Evolutionary conservation across 441 rosid species (phyloP).

Genomic region (Adansonia rubrostipa): DNA sequence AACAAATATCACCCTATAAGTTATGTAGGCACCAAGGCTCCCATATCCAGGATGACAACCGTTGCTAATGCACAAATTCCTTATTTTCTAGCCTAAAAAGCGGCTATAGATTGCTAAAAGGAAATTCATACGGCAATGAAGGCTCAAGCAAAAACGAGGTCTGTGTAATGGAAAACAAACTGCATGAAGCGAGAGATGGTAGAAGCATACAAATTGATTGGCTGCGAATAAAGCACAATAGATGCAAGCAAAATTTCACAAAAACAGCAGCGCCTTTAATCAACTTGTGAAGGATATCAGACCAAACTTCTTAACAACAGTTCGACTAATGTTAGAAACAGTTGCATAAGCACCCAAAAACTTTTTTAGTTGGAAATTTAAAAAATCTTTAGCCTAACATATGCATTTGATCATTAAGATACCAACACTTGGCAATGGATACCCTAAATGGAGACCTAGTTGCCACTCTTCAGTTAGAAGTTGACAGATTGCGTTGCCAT

Average conservation of each 20-base stretch:
- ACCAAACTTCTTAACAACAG: background rate
- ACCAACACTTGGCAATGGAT: background rate
- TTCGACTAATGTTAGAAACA: background rate
- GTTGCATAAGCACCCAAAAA: background rate
- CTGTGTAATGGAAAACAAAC: background rate
- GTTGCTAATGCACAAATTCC: background rate
- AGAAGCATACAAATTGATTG: background rate
- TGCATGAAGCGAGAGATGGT: background rate
- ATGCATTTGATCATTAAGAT: background rate
- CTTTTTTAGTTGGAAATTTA: background rate
- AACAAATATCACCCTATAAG: too few relatives aligned
- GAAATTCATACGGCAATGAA: background rate
- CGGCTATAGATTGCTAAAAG: background rate
- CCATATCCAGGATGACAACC: background rate
- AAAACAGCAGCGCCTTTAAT: conserved; percentile 1
- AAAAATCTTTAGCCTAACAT: conserved; percentile 5
- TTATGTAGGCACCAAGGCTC: background rate
- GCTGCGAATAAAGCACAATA: background rate
- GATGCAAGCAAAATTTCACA: background rate
- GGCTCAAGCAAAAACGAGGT: background rate
- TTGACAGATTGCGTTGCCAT: background rate
- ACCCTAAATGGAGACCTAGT: too few relatives aligned
- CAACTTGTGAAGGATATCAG: background rate
- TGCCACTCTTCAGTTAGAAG: background rate
- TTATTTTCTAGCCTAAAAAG: background rate